Conservation (phyloP, 2,329 filamentous ascomycete genomes). For the Paraphaeosphaeria minitans region DNA sequence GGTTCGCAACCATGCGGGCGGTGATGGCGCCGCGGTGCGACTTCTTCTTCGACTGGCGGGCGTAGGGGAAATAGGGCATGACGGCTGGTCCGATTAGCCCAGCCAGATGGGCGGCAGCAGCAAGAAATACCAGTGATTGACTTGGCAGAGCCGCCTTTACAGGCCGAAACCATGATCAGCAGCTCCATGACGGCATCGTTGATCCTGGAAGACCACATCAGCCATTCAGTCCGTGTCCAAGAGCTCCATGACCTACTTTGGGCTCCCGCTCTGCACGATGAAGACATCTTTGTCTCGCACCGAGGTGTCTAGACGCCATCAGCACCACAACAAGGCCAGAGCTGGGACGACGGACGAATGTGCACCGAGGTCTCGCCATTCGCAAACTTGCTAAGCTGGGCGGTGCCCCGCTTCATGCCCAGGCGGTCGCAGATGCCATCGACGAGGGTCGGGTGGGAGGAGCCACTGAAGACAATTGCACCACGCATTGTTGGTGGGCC, state of each 20-base stretch:
- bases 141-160: slow-evolving; percentile 95
- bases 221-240: slow-evolving; percentile 18
- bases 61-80: slow-evolving; percentile 97
- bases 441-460: slow-evolving; percentile 67
- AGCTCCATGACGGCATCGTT: slow-evolving; percentile 99
- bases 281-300: slow-evolving; percentile 99
- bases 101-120: slow-evolving; percentile 10
- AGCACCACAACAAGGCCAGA: slow-evolving; percentile 19
- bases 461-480: slow-evolving; percentile 70
- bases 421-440: slow-evolving; percentile 70
- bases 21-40: slow-evolving; percentile 95
- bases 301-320: slow-evolving; percentile 56
- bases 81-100: slow-evolving; percentile 63
- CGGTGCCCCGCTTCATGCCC: slow-evolving; percentile 63
- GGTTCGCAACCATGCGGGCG: slow-evolving; percentile 94
- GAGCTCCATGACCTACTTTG: slow-evolving; percentile 57
- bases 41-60: slow-evolving; percentile 98
- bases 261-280: slow-evolving; percentile 95
- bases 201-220: slow-evolving; percentile 60
- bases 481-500: slow-evolving; percentile 62
- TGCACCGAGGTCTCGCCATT: slow-evolving; percentile 74
- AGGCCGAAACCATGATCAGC: slow-evolving; percentile 98
- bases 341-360: slow-evolving; percentile 56
- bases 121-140: slow-evolving; percentile 82
- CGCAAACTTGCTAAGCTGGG: slow-evolving; percentile 68